Evolutionary conservation across 139 green algal genomes (phyloP).

Genomic region (Chlamydomonas sphaeroides): DNA sequence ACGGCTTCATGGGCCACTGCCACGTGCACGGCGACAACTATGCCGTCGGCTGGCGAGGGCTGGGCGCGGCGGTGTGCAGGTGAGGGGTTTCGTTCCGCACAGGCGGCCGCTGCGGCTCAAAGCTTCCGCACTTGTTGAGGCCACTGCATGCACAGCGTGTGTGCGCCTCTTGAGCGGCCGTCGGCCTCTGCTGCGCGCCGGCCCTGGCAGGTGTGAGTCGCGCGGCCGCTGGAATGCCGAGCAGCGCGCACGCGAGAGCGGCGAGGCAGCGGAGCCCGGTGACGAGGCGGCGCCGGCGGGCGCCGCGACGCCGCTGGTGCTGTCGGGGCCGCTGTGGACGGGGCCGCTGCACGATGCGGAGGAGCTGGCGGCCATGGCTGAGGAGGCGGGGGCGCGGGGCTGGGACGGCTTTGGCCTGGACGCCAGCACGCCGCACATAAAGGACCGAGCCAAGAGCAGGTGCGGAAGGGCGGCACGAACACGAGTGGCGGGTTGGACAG

Average conservation of each 20-base stretch:
- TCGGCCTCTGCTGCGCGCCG: no score
- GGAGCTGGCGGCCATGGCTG: constrained; percentile 50
- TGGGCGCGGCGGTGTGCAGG: constrained; percentile 41
- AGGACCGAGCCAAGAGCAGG: constrained; percentile 8
- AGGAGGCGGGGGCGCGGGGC: constrained; percentile 39
- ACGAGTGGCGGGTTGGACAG: no score
- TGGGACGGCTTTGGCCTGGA: constrained; percentile 44
- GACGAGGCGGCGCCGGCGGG: no score
- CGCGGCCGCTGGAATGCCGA: no score
- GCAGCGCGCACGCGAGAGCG: no score
- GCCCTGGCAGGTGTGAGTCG: not conserved
- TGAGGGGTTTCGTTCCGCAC: no score
- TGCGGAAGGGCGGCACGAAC: no score
- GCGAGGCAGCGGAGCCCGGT: not conserved
- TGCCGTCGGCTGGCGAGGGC: constrained; percentile 30
- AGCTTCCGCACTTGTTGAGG: no score
- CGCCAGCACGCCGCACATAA: not conserved
- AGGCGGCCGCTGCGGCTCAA: no score
- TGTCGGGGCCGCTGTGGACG: constrained; percentile 65
- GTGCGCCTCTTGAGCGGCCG: no score
- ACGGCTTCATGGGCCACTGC: constrained; percentile 45
- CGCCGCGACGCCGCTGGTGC: constrained; percentile 30
- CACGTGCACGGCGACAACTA: constrained; percentile 49
- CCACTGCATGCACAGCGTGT: no score
- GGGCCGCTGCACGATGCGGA: constrained; percentile 62